These are phyloP conservation scores for Aureobasidium sp. DNA, from an alignment of 2,329 filamentous ascomycete species.

Conservation along the genomic window DNA sequence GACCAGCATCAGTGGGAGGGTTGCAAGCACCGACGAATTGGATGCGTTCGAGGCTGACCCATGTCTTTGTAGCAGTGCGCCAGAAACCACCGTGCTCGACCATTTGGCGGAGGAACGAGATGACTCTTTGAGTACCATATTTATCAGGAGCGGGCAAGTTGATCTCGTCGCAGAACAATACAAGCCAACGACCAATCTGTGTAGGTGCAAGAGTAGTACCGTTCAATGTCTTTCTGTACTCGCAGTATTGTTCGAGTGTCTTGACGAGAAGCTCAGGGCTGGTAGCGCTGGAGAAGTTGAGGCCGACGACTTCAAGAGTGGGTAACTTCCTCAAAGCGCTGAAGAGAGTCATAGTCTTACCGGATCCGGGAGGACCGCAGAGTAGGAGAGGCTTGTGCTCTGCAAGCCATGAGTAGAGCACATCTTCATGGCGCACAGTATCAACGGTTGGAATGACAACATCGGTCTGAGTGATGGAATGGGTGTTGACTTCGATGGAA, in stretches of 20 bases:
- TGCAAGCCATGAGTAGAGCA: conserved; percentile 98
- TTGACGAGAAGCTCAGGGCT: conserved; percentile 97
- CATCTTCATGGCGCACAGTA: conserved; percentile 94
- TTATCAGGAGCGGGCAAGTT: conserved; percentile 96
- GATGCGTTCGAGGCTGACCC: conserved; percentile 95
- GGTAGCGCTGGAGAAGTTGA: conserved; percentile 98
- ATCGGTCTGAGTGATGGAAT: conserved; percentile 95
- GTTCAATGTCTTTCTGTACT: conserved; percentile 97
- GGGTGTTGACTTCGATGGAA: conserved; percentile 91
- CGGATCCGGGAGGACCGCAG: conserved; percentile 93
- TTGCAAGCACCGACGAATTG: conserved; percentile 99
- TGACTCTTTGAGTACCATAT: conserved; percentile 94
- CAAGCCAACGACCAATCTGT: conserved; percentile 94
- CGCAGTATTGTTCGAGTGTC: conserved; percentile 98
- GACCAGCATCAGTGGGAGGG: conserved; percentile 91
- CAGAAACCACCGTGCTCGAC: conserved; percentile 99
- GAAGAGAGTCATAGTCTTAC: conserved; percentile 99
- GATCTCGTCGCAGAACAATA: conserved; percentile 99
- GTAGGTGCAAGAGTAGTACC: conserved; percentile 92
- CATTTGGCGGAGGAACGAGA: conserved; percentile 92
- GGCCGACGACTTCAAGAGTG: conserved; percentile 97
- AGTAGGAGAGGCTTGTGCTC: conserved; percentile 96
- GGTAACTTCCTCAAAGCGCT: conserved; percentile 92
- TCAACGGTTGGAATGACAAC: conserved; percentile 97
- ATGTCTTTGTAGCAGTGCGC: conserved; percentile 93